These are phyloP conservation scores for Blastobotrys illinoisensis DNA, from an alignment of 1,139 yeast genomes.

Conservation along the genomic window DNA sequence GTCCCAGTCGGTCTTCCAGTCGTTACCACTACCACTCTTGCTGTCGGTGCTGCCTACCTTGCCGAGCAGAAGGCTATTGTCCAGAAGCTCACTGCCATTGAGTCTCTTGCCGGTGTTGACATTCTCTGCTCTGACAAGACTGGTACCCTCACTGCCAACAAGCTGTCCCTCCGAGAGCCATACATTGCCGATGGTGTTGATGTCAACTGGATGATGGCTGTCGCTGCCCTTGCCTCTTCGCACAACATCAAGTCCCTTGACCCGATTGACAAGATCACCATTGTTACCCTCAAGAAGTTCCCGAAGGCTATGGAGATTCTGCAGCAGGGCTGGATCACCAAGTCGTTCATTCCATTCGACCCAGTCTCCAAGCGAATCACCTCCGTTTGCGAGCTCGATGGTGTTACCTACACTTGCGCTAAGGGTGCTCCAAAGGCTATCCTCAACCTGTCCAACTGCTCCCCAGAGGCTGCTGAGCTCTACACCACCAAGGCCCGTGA, in stretches of 20 bases:
- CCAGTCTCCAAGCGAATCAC: constrained; percentile 97
- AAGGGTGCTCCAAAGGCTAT: constrained; percentile 99
- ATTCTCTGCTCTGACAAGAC: constrained; percentile 98
- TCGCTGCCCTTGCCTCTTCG: constrained; percentile 66
- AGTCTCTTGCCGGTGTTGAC: constrained; percentile 98
- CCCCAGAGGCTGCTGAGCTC: constrained; percentile 91
- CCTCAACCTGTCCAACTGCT: constrained; percentile 93
- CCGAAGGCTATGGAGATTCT: constrained; percentile 95
- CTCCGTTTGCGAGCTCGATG: constrained; percentile 93
- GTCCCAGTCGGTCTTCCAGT: constrained; percentile 99
- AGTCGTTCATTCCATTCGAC: constrained; percentile 95
- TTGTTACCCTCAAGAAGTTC: constrained; percentile 38
- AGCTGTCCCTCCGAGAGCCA: constrained; percentile 60
- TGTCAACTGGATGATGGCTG: constrained; percentile 65
- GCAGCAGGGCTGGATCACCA: constrained; percentile 83
- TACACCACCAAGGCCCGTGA: constrained; percentile 96
- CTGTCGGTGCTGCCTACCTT: constrained; percentile 99
- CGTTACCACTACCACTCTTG: constrained; percentile 98
- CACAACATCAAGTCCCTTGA: constrained; percentile 70
- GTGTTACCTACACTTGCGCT: constrained; percentile 93
- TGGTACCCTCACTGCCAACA: constrained; percentile 93
- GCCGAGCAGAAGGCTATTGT: constrained; percentile 99
- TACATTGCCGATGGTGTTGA: constrained; percentile 61
- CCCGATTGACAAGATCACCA: constrained; percentile 63
- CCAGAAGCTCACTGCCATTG: constrained; percentile 96